Evolutionary conservation across 2,329 filamentous ascomycete genomes (phyloP).

Genomic region (Fusarium buxicola): DNA sequence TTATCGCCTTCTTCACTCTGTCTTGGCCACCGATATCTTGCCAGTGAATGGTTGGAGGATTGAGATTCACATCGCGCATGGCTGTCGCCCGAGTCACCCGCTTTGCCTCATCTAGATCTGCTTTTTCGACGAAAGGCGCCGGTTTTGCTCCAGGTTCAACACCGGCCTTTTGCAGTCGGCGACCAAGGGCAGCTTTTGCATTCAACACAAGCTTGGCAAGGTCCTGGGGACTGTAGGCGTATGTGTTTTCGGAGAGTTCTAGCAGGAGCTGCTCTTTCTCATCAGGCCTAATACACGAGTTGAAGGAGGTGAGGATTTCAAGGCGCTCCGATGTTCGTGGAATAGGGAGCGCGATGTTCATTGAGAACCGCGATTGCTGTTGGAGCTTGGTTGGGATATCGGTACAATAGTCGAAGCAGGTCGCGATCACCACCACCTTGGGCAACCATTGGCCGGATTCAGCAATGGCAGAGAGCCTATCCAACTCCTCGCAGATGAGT

Average conservation of each 20-base stretch:
- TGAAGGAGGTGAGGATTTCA: conserved; percentile 76
- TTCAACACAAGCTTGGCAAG: conserved; percentile 70
- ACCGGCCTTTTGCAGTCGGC: conserved; percentile 40
- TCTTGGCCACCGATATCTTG: conserved; percentile 88
- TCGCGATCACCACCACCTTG: conserved; percentile 78
- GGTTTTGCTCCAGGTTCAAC: conserved; percentile 18
- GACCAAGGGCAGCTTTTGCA: conserved; percentile 46
- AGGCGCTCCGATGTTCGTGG: conserved; percentile 78
- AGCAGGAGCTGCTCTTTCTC: conserved; percentile 65
- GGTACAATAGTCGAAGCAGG: conserved; percentile 76
- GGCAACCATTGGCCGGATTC: conserved; percentile 55
- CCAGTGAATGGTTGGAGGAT: conserved; percentile 89
- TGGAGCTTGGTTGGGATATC: conserved; percentile 78
- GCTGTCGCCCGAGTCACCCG: conserved; percentile 80
- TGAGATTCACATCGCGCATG: conserved; percentile 89
- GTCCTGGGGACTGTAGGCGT: conserved; percentile 88
- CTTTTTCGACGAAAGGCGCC: conserved; percentile 48
- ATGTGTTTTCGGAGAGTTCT: conserved; percentile 77
- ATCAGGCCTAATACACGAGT: conserved; percentile 59
- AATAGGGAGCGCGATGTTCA: conserved; percentile 79
- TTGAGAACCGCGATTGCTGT: conserved; percentile 71
- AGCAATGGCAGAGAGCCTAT: conserved; percentile 60
- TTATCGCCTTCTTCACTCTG: conserved; percentile 73
- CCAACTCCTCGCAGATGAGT: conserved; percentile 65
- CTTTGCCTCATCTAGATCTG: conserved; percentile 75